These are phyloP conservation scores for Aspergillus biplanus DNA, from an alignment of 495 filamentous ascomycete genomes.

Conservation along the genomic window DNA sequence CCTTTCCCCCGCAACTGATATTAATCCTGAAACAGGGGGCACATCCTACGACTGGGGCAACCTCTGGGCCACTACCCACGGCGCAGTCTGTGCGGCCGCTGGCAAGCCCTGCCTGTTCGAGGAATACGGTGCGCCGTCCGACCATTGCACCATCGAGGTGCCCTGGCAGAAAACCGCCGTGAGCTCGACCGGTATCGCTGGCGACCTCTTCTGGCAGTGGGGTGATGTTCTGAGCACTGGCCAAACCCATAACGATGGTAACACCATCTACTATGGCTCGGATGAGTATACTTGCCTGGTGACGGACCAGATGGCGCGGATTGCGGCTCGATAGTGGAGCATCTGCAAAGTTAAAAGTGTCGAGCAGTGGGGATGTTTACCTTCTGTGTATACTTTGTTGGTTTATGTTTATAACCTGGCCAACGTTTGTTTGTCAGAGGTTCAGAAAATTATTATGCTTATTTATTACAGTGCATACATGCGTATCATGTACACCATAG, in stretches of 20 bases:
- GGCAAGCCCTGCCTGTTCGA: conserved; percentile 72
- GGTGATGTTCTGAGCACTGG: conserved; percentile 61
- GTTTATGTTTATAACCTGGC: too few species aligned
- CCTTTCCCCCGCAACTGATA: conserved; percentile 15
- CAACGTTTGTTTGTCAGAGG: too few species aligned
- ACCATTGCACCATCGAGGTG: conserved; percentile 48
- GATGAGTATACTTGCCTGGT: conserved; percentile 59
- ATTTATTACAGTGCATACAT: too few species aligned
- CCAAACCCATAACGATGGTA: conserved; percentile 62
- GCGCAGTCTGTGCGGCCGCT: conserved; percentile 52
- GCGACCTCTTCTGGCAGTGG: conserved; percentile 70
- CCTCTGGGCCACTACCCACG: conserved; percentile 66
- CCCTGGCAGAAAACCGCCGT: conserved; percentile 63
- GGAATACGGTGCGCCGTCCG: conserved; percentile 62
- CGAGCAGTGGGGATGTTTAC: too few species aligned
- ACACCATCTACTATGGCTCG: conserved; percentile 63
- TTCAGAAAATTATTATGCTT: too few species aligned
- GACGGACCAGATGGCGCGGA: conserved; percentile 55
- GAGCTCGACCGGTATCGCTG: conserved; percentile 53
- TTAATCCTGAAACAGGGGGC: conserved; percentile 39
- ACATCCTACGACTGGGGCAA: conserved; percentile 49
- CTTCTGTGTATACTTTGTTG: too few species aligned
- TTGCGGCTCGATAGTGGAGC: not conserved
- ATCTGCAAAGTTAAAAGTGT: too few species aligned
- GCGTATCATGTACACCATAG: too few species aligned